Percentiles rank a stretch among this genome's conserved stretches.
Conservation (phyloP, 1,284 basidiomycete genomes). For the Blastosporella zonata region DNA sequence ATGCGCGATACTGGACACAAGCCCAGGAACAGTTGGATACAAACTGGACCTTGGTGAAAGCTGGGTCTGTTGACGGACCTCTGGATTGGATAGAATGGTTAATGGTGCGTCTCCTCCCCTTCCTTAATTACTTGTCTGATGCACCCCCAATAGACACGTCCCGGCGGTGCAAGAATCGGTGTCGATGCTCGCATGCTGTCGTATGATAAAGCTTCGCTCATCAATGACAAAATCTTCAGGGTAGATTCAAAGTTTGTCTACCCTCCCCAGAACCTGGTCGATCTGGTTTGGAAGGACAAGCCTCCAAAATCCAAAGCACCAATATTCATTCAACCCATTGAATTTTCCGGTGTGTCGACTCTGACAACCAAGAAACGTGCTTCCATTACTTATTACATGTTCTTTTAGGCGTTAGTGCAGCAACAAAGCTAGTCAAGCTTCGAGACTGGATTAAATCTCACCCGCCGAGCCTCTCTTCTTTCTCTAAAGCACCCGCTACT, state of each 20-base stretch:
- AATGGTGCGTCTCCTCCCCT: slow-evolving; percentile 38
- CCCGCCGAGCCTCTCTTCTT: slow-evolving; percentile 57
- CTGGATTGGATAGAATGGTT: slow-evolving; percentile 82
- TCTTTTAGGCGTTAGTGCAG: slow-evolving; percentile 46
- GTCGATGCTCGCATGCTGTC: slow-evolving; percentile 89
- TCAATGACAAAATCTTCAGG: slow-evolving; percentile 54
- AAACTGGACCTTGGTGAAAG: slow-evolving; percentile 75
- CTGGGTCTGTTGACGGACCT: slow-evolving; percentile 56
- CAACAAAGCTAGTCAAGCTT: slow-evolving; percentile 55
- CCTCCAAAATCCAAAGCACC: slow-evolving; percentile 66
- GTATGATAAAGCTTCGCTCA: slow-evolving; percentile 62
- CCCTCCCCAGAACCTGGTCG: slow-evolving; percentile 81
- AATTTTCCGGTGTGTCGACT: slow-evolving; percentile 60
- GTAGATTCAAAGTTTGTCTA: slow-evolving; percentile 63
- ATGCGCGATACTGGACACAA: slow-evolving; percentile 90
- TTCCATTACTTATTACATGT: background rate
- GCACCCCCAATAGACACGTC: slow-evolving; percentile 41
- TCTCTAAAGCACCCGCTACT: slow-evolving; percentile 58
- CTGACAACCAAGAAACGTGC: background rate
- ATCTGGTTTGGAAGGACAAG: slow-evolving; percentile 79
- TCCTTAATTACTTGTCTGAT: background rate
- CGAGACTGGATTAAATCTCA: slow-evolving; percentile 62
- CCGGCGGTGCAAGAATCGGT: slow-evolving; percentile 64
- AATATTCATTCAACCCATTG: slow-evolving; percentile 72
- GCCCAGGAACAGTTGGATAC: slow-evolving; percentile 73